Conservation (phyloP, 2,329 filamentous ascomycete species). For the Purpureocillium lavendulum region DNA sequence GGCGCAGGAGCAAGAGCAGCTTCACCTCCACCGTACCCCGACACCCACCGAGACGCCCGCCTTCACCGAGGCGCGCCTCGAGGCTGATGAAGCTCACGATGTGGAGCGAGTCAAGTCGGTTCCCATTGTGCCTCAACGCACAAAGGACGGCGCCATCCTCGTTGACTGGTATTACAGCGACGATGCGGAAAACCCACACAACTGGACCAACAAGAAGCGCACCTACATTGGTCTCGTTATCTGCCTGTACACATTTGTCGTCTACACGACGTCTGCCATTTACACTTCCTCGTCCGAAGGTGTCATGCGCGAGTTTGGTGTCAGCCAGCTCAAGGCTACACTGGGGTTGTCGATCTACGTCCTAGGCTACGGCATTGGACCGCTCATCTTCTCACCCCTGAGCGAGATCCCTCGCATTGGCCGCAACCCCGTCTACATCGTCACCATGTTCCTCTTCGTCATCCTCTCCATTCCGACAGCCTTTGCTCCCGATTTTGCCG, state of each 20-base stretch:
- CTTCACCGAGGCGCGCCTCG: constrained; percentile 11
- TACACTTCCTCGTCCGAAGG: constrained; percentile 37
- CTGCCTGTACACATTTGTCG: constrained; percentile 51
- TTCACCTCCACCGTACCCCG: constrained; percentile 15
- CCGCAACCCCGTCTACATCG: constrained; percentile 58
- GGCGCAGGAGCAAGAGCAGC: not conserved
- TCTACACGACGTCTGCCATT: constrained; percentile 42
- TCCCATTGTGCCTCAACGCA: constrained; percentile 38
- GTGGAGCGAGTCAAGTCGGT: constrained; percentile 36
- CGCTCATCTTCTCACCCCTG: constrained; percentile 57
- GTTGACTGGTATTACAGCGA: constrained; percentile 49
- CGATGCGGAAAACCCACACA: constrained; percentile 46
- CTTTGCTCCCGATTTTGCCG: constrained; percentile 52
- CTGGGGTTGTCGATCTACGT: constrained; percentile 56
- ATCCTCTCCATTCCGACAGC: constrained; percentile 58
- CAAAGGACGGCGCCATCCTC: constrained; percentile 40
- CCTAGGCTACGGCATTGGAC: constrained; percentile 54
- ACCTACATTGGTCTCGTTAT: constrained; percentile 33
- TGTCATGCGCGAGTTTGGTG: constrained; percentile 43
- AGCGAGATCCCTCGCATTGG: constrained; percentile 60
- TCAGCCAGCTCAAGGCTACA: constrained; percentile 41
- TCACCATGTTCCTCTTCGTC: constrained; percentile 61
- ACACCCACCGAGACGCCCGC: constrained; percentile 12
- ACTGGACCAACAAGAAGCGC: constrained; percentile 39
- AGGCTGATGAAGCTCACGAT: constrained; percentile 22